Evolutionary conservation across 768 basidiomycete species (phyloP).

Genomic region (Termitomyces sp.): DNA sequence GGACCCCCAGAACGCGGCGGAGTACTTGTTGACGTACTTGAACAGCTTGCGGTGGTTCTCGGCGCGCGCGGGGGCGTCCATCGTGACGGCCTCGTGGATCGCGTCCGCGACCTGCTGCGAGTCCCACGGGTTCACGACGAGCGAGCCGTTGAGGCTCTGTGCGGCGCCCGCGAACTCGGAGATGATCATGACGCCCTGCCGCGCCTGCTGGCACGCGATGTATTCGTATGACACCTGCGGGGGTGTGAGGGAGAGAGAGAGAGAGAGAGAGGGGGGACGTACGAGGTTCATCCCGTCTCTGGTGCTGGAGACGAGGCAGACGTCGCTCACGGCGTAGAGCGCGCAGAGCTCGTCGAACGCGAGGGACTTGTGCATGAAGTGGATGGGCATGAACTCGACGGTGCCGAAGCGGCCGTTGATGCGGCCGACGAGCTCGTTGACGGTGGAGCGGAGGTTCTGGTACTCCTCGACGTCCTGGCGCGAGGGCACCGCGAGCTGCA

Average conservation of each 20-base stretch:
- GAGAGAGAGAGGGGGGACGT: conserved; percentile 23
- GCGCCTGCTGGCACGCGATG: conserved; percentile 88
- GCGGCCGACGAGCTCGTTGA: conserved; percentile 96
- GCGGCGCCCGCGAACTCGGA: conserved; percentile 99
- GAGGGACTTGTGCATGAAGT: conserved; percentile 97
- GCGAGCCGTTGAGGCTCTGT: conserved; percentile 89
- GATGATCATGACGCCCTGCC: conserved; percentile 95
- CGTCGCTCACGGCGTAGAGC: conserved; percentile 95
- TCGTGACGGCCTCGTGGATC: conserved; percentile 93
- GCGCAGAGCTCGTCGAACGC: conserved; percentile 94
- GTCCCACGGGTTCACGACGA: conserved; percentile 99
- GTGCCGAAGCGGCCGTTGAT: conserved; percentile 99
- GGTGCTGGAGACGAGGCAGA: conserved; percentile 91
- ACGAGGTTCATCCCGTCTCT: conserved; percentile 99
- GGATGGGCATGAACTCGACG: conserved; percentile 99
- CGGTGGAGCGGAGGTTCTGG: conserved; percentile 91
- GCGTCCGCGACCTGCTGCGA: conserved; percentile 97
- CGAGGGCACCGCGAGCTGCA: conserved; percentile 95
- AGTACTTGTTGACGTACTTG: conserved; percentile 95
- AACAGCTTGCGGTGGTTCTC: conserved; percentile 95
- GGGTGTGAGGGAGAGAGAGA: conserved; percentile 8
- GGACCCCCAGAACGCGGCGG: conserved; percentile 87
- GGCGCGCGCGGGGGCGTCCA: conserved; percentile 74
- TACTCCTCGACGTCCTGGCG: conserved; percentile 99
- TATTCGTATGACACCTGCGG: conserved; percentile 97